Evolutionary conservation across 805 yeast species (phyloP).

Genomic region (Candida silvicultrix): DNA sequence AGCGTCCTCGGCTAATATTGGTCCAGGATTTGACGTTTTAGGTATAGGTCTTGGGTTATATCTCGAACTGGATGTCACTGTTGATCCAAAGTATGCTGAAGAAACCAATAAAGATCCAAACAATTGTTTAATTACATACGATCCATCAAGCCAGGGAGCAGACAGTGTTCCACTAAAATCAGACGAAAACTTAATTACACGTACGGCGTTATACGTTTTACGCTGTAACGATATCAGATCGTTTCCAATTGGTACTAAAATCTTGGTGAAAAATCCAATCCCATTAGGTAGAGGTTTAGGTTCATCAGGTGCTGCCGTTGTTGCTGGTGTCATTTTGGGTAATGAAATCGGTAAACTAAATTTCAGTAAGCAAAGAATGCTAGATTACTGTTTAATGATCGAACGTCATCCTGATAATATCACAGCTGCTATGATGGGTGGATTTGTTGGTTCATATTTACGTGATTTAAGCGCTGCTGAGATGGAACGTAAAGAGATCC

Average conservation of each 20-base stretch:
- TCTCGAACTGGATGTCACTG: constrained; percentile 60
- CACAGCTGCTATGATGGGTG: constrained; percentile 99
- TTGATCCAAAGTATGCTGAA: constrained; percentile 44
- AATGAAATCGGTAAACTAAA: constrained; percentile 74
- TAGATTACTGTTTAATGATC: constrained; percentile 93
- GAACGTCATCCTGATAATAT: constrained; percentile 98
- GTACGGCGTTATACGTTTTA: constrained; percentile 87
- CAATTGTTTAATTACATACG: constrained; percentile 65
- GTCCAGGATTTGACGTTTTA: constrained; percentile 96
- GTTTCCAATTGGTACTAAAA: constrained; percentile 80
- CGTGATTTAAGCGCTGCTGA: constrained; percentile 74
- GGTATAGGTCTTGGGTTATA: constrained; percentile 83
- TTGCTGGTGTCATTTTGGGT: constrained; percentile 90
- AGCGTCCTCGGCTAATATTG: constrained; percentile 96
- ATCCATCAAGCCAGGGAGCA: constrained; percentile 70
- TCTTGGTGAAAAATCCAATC: constrained; percentile 83
- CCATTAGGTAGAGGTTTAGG: constrained; percentile 97
- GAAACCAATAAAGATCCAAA: constrained; percentile 54
- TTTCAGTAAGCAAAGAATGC: constrained; percentile 71
- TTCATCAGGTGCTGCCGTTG: constrained; percentile 97
- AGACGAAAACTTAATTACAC: constrained; percentile 79
- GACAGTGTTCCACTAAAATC: constrained; percentile 71
- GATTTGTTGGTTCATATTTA: constrained; percentile 92
- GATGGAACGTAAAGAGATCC: constrained; percentile 69
- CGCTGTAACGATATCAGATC: constrained; percentile 70